Conservation (phyloP, 2,329 filamentous ascomycete genomes). For the Colletotrichum sp. region DNA sequence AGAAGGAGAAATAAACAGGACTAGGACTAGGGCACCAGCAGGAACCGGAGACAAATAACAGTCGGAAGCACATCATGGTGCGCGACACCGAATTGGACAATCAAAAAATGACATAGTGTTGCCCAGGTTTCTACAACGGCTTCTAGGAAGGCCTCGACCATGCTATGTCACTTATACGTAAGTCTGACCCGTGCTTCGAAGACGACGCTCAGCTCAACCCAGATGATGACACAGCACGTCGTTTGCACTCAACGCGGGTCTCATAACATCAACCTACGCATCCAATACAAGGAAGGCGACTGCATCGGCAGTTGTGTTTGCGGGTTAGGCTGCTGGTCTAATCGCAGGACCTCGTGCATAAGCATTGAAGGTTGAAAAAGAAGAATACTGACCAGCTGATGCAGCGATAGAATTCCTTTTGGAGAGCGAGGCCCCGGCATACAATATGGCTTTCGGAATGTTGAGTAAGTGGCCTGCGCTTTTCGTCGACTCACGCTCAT, state of each 20-base stretch:
- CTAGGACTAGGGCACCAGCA: too few relatives aligned
- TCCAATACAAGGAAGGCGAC: not conserved
- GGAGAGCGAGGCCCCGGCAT: not conserved
- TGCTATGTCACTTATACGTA: not conserved
- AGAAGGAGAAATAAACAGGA: too few relatives aligned
- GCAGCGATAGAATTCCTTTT: not conserved
- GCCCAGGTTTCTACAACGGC: too few relatives aligned
- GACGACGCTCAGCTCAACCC: not conserved
- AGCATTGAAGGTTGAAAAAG: accelerated
- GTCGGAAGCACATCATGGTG: too few relatives aligned
- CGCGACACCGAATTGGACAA: too few relatives aligned
- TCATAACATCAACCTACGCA: not conserved
- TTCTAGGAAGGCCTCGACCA: too few relatives aligned
- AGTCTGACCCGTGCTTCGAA: not conserved
- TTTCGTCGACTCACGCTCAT: not conserved
- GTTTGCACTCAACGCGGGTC: not conserved
- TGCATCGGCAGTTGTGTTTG: not conserved
- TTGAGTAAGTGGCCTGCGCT: not conserved
- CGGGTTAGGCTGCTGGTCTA: not conserved
- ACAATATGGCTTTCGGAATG: not conserved
- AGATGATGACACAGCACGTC: not conserved
- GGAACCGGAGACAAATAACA: too few relatives aligned
- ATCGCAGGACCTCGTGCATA: not conserved
- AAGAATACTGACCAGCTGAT: not conserved
- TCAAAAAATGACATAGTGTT: too few relatives aligned